Percentiles rank a stretch among this genome's conserved stretches.
These are phyloP conservation scores for Dendrocalamus latiflorus DNA, from an alignment of 202 grass and related monocot species.

Conservation along the genomic window DNA sequence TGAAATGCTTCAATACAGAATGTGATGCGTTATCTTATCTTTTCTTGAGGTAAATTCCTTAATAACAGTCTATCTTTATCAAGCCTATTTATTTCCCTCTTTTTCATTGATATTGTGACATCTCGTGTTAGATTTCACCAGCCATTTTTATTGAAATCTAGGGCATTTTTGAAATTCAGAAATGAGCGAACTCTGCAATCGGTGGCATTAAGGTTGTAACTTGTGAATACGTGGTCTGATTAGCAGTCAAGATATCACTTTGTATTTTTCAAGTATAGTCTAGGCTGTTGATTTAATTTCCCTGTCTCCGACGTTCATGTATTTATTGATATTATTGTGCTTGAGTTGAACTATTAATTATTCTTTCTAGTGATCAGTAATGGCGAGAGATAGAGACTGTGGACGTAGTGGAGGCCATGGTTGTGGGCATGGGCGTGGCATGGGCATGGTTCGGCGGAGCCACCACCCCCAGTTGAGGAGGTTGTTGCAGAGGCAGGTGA, in stretches of 20 bases:
- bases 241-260: neutral
- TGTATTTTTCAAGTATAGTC: neutral
- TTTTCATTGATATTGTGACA: neutral
- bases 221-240: neutral
- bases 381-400: no score
- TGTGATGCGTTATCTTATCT: conserved; percentile 69
- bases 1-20: conserved; percentile 96
- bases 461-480: no score
- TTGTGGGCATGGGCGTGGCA: no score
- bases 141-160: neutral
- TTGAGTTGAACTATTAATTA: no score
- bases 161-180: neutral
- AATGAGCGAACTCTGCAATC: neutral
- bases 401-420: no score
- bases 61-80: neutral
- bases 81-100: neutral
- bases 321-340: no score
- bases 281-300: neutral
- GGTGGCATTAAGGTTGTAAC: neutral
- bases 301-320: no score
- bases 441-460: no score
- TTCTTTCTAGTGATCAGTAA: no score
- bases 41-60: conserved; percentile 74
- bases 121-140: neutral
- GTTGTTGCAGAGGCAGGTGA: no score